Evolutionary conservation across 768 basidiomycete species (phyloP).

Genomic region (Macrolepiota fuliginosa): DNA sequence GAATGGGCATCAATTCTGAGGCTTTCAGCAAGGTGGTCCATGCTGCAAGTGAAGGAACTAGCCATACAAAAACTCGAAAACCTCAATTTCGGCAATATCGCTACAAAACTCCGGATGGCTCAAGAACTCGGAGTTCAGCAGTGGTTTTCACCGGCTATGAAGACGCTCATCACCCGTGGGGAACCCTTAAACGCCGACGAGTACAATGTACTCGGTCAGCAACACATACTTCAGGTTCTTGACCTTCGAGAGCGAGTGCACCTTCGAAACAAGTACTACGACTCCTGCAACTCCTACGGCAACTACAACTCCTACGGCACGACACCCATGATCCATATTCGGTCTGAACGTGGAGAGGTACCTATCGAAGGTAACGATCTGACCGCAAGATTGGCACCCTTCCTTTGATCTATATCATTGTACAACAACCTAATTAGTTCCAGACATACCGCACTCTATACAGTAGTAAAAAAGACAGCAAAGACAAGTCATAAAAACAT

Average conservation of each 20-base stretch:
- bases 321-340: background rate
- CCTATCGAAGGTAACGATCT: background rate
- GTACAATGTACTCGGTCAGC: background rate
- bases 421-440: background rate
- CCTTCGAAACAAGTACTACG: background rate
- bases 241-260: slow-evolving; percentile 12
- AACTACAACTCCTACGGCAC: background rate
- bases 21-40: slow-evolving; percentile 4
- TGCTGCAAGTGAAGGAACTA: background rate
- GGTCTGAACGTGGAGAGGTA: slow-evolving; percentile 2
- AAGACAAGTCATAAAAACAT: background rate
- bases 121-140: slow-evolving; percentile 1
- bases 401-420: background rate
- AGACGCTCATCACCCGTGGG: background rate
- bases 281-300: background rate
- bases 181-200: background rate
- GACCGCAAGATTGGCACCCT: background rate
- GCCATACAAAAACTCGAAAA: background rate
- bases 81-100: background rate
- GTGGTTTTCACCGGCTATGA: slow-evolving; percentile 8
- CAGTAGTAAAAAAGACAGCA: background rate
- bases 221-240: slow-evolving; percentile 1
- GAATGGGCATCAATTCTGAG: slow-evolving; percentile 6
- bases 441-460: background rate
- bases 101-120: slow-evolving; percentile 1